Evolutionary conservation across 2,329 filamentous ascomycete genomes (phyloP), one percentile per base, ranked within the genome.

Genomic region (Aciculosporium take): DNA sequence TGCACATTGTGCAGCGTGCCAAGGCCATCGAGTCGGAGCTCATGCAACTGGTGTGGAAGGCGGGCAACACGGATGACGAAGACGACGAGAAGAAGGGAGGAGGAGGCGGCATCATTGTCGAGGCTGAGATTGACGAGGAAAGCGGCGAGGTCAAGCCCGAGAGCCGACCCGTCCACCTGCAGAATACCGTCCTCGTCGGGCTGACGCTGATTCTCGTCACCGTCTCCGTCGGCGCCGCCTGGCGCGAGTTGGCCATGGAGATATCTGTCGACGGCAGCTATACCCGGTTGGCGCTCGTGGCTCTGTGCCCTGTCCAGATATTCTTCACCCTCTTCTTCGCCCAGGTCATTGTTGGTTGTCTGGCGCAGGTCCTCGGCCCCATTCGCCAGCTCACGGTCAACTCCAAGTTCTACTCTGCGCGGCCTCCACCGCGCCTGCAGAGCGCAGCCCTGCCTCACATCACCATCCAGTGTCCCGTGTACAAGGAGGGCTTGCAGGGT

Each of bases 381-480:
- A 74, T 87, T 43, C 71, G 72, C 37, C 81, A 88, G 55, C 69
- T 89, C 57, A 74, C 69, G 25, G 64, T 71, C 52, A 91, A 91
- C 68, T 86, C 82, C 53, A 84, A 82, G 58, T 89, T 80, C 65
- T 91, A 82, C 63, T 89, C 84, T 0, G 84, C 81, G 1, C 67
- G 70, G n/a, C 70, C 79, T 7, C 77, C 80, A 1, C 71, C 72
- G 17, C 68, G 81, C 37, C 60, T 87, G 23, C 71, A 72, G 43
- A 64, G 61, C 1, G 53, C 62, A 6, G 55, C 66, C 21, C 68
- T 88, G 13, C 82, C 81, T 2, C 83, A 85, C 54, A 69, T 85
- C 48, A 89, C 84, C 3, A 82, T 93, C 32, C 85, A 94, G 55
- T 88, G 84, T 57, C 85, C 85, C 4, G 83, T 93, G 0, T 93